These are phyloP conservation scores for Calonectria hongkongensis DNA, from an alignment of 2,329 filamentous ascomycete genomes.

Conservation along the genomic window DNA sequence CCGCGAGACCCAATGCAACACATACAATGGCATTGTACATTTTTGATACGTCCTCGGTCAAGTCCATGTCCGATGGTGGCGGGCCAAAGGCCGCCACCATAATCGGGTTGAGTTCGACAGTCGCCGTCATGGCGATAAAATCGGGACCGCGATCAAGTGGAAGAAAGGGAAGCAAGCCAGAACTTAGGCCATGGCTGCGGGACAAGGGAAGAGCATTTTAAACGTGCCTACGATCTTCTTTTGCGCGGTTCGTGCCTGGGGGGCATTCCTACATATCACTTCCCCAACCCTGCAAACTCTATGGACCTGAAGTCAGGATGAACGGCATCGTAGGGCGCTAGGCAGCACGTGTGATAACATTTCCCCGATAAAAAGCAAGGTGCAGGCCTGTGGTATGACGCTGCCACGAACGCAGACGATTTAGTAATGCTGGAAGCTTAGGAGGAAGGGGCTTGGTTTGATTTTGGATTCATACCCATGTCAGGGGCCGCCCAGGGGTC, in stretches of 20 bases:
- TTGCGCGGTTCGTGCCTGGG: conserved; percentile 3
- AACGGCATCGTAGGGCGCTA: background rate
- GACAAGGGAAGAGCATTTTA: conserved; percentile 30
- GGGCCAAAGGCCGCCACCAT: conserved; percentile 29
- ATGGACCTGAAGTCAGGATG: background rate
- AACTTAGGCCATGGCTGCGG: conserved; percentile 22
- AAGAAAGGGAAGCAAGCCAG: conserved; percentile 9
- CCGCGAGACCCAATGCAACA: conserved; percentile 28
- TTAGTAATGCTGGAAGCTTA: conserved; percentile 6
- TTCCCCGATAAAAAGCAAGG: conserved; percentile 36
- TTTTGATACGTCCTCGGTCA: conserved; percentile 2
- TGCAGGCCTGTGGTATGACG: conserved; percentile 22
- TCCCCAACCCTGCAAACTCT: conserved; percentile 21
- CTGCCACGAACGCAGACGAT: conserved; percentile 15
- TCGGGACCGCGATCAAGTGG: conserved; percentile 8
- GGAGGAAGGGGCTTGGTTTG: conserved; percentile 23
- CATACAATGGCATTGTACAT: conserved; percentile 30
- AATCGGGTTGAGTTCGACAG: conserved; percentile 30
- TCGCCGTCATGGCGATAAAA: conserved; percentile 27
- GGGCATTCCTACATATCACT: conserved; percentile 16
- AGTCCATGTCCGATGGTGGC: conserved; percentile 32
- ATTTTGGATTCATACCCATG: conserved; percentile 32
- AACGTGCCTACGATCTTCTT: conserved; percentile 18
- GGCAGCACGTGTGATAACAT: conserved; percentile 19
- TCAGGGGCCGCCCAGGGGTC: conserved; percentile 18